A percentile compares a stretch with the other conserved stretches of the same genome.
These are phyloP conservation scores for Fusarium sp. DNA, from an alignment of 2,329 filamentous ascomycete genomes.

Conservation along the genomic window DNA sequence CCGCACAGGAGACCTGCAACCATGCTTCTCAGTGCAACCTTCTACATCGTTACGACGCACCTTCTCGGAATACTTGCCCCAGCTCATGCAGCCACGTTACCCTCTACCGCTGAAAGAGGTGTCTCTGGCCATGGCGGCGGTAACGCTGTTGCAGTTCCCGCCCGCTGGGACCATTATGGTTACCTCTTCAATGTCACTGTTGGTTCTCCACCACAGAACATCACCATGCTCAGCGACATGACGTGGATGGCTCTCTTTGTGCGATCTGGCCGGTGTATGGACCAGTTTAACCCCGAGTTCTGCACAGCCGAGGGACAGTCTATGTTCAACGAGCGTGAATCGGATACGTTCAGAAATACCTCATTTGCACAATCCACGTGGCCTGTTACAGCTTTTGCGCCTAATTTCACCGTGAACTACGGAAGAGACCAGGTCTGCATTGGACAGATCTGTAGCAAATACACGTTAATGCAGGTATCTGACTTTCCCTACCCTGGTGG, in stretches of 20 bases:
- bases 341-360: neutral
- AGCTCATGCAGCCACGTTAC: neutral
- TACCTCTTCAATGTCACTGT: slow-evolving; percentile 10
- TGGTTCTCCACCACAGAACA: slow-evolving; percentile 2
- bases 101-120: neutral
- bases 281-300: neutral
- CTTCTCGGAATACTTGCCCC: neutral
- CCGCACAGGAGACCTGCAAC: neutral
- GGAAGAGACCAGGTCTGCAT: slow-evolving; percentile 8
- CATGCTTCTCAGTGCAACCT: neutral
- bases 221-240: slow-evolving; percentile 13
- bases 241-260: slow-evolving; percentile 13
- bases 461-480: slow-evolving; percentile 6
- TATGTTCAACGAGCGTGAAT: slow-evolving; percentile 1
- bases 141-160: slow-evolving; percentile 2
- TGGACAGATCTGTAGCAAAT: neutral
- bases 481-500: slow-evolving; percentile 8
- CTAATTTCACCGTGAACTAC: slow-evolving; percentile 14
- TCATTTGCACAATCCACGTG: slow-evolving; percentile 1
- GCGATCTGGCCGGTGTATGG: slow-evolving; percentile 9
- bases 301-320: neutral
- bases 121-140: neutral
- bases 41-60: neutral
- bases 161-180: slow-evolving; percentile 3
- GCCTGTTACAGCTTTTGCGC: slow-evolving; percentile 6